phyloP scores from a whole-genome alignment of 1,139 yeast genomes.

The Geotrichum phurueaensis region DNA sequence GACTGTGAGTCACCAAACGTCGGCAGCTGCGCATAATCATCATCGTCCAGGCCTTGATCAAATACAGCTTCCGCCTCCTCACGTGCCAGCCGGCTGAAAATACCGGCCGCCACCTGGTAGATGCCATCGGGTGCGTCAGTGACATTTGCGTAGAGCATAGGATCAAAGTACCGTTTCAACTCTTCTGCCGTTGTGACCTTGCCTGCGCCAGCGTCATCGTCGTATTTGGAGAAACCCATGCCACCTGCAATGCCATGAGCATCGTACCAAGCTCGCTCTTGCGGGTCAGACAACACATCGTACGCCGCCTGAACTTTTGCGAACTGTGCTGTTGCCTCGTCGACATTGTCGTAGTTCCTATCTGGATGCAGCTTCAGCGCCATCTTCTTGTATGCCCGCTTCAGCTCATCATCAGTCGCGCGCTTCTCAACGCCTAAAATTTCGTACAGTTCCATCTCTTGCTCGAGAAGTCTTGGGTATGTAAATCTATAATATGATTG shows the following conservation, averaged over 20 bases:
- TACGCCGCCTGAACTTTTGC: conserved; percentile 84
- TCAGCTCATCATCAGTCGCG: conserved; percentile 70
- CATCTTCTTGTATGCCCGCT: conserved; percentile 81
- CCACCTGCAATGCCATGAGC: conserved; percentile 54
- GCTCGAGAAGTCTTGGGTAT: background rate
- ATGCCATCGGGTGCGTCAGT: conserved; percentile 61
- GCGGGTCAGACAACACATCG: conserved; percentile 84
- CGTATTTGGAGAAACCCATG: conserved; percentile 39
- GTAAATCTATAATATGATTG: background rate
- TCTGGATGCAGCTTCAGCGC: conserved; percentile 95
- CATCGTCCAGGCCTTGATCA: conserved; percentile 38
- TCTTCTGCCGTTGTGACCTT: conserved; percentile 61
- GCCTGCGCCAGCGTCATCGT: conserved; percentile 25
- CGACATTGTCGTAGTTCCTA: conserved; percentile 64
- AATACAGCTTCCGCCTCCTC: conserved; percentile 71
- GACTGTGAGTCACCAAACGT: conserved; percentile 64
- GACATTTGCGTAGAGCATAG: conserved; percentile 52
- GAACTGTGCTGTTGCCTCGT: conserved; percentile 76
- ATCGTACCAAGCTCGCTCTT: conserved; percentile 95
- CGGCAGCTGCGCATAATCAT: conserved; percentile 45
- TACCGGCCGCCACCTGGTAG: conserved; percentile 55
- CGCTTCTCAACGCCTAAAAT: conserved; percentile 61
- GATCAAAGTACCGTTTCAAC: conserved; percentile 65
- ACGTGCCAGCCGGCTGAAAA: conserved; percentile 68
- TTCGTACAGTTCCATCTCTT: conserved; percentile 59